Evolutionary conservation across 257 asterid genomes (phyloP).

Genomic region (Solanum dulcamara): DNA sequence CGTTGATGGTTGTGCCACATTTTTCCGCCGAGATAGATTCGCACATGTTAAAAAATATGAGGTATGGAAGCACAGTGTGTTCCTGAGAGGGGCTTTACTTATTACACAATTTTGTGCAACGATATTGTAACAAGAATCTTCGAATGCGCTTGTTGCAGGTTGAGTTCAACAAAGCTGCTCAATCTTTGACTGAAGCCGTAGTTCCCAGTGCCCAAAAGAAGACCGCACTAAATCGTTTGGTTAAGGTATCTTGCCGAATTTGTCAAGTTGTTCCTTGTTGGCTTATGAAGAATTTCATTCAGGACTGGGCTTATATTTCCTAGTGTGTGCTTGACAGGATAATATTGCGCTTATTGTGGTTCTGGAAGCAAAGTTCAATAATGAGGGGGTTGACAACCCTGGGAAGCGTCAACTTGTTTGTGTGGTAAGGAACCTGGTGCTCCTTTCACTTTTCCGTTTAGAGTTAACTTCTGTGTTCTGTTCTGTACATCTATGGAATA

Average conservation of each 20-base stretch:
- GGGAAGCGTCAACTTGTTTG: constrained; percentile 95
- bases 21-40: constrained; percentile 94
- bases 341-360: constrained; percentile 84
- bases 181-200: constrained; percentile 74
- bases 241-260: constrained; percentile 43
- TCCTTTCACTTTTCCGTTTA: neutral
- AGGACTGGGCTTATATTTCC: neutral
- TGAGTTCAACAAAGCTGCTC: constrained; percentile 98
- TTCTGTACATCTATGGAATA: neutral
- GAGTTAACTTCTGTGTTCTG: neutral
- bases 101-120: neutral
- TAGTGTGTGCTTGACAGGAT: constrained; percentile 37
- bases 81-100: neutral
- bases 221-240: constrained; percentile 69
- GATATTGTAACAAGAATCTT: neutral
- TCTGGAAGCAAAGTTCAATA: constrained; percentile 83
- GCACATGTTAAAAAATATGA: constrained; percentile 89
- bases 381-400: constrained; percentile 64
- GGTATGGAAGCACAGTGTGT: constrained; percentile 28
- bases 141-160: constrained; percentile 38
- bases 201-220: constrained; percentile 74
- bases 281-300: neutral
- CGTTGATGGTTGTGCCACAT: constrained; percentile 94
- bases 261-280: neutral
- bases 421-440: constrained; percentile 52